These are phyloP conservation scores for Arthrobotrys sinensis DNA, from an alignment of 2,329 filamentous ascomycete species.

Conservation along the genomic window DNA sequence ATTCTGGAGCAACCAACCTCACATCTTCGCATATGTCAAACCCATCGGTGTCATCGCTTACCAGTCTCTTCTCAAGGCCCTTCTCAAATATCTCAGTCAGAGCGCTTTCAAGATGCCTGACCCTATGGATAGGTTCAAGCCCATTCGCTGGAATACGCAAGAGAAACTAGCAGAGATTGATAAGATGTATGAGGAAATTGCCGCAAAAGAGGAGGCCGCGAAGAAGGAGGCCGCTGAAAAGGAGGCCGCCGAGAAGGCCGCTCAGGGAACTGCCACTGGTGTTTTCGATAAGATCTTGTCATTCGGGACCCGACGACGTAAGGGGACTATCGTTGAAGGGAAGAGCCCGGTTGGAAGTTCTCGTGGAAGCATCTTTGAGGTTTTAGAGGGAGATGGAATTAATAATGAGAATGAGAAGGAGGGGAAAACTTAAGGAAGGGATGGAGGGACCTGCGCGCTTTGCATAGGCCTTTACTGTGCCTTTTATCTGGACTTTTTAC, in stretches of 20 bases:
- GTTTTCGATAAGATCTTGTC: constrained; percentile 30
- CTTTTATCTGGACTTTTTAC: background rate
- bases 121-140: constrained; percentile 45
- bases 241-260: background rate
- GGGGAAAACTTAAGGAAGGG: background rate
- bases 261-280: constrained; percentile 18
- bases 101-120: constrained; percentile 38
- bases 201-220: background rate
- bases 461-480: background rate
- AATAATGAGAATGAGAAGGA: constrained; percentile 31
- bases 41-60: constrained; percentile 47
- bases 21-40: constrained; percentile 42
- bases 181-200: constrained; percentile 9
- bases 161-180: constrained; percentile 47
- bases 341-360: constrained; percentile 45
- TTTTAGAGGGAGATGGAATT: background rate
- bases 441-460: background rate
- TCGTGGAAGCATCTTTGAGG: constrained; percentile 38
- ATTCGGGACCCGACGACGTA: constrained; percentile 43
- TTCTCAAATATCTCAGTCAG: constrained; percentile 34
- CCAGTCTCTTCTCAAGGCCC: constrained; percentile 20
- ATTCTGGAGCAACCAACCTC: constrained; percentile 48
- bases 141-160: constrained; percentile 29
- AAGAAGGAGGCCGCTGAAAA: constrained; percentile 1
- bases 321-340: constrained; percentile 33